phyloP scores from a whole-genome alignment of 352 stramenopile genomes.

The Phytophthora multivora region DNA sequence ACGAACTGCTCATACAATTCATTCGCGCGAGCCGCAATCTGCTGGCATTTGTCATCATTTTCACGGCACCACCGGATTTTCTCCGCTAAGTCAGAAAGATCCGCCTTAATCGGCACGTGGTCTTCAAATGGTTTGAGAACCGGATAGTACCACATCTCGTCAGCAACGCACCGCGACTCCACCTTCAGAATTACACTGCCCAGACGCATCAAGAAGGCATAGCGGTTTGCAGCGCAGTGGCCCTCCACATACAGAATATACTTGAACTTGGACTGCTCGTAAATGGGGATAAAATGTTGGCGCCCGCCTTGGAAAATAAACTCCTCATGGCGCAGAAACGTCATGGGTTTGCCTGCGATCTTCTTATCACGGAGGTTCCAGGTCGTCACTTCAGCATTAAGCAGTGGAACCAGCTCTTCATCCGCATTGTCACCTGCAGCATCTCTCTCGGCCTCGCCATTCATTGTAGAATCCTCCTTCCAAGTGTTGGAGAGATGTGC shows the following conservation, averaged over 20 bases:
- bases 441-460: slow-evolving; percentile 58
- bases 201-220: slow-evolving; percentile 98
- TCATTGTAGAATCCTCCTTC: slow-evolving; percentile 89
- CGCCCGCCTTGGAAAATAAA: slow-evolving; percentile 91
- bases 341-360: slow-evolving; percentile 93
- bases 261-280: slow-evolving; percentile 97
- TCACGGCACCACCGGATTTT: slow-evolving; percentile 98
- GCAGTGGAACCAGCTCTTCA: slow-evolving; percentile 80
- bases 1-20: slow-evolving; percentile 94
- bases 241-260: slow-evolving; percentile 98
- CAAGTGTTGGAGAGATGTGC: slow-evolving; percentile 93
- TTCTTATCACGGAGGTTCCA: slow-evolving; percentile 98
- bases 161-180: slow-evolving; percentile 92
- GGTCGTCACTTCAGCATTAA: slow-evolving; percentile 97
- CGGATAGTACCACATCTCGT: slow-evolving; percentile 98
- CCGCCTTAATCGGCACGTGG: slow-evolving; percentile 96
- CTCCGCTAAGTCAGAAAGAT: slow-evolving; percentile 97
- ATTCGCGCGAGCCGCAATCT: slow-evolving; percentile 95
- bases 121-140: slow-evolving; percentile 96
- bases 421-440: neutral
- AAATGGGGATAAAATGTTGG: slow-evolving; percentile 98
- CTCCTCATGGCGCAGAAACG: slow-evolving; percentile 85
- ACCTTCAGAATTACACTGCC: slow-evolving; percentile 98
- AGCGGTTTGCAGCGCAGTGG: slow-evolving; percentile 97
- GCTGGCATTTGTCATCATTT: slow-evolving; percentile 96